Percentiles rank a stretch among this genome's conserved stretches.
Evolutionary conservation across 2,329 filamentous ascomycete genomes (phyloP).

Genomic region (Nemania sp.): DNA sequence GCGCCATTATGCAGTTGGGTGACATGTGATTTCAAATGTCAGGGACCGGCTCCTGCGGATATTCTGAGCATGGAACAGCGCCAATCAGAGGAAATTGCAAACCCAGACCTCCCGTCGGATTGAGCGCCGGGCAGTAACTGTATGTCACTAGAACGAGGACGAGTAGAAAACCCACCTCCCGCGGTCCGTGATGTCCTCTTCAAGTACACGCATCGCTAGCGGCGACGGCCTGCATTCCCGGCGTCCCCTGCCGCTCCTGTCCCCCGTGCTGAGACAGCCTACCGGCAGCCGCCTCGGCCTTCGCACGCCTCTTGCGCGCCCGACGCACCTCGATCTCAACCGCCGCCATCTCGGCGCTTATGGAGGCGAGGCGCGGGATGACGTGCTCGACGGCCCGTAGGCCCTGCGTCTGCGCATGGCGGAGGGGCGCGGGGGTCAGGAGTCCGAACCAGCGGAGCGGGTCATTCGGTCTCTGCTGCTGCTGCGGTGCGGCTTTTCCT

Average conservation of each 20-base stretch:
- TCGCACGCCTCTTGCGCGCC: constrained; percentile 59
- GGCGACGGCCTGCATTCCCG: not conserved
- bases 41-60: not conserved
- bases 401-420: constrained; percentile 64
- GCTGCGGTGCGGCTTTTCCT: constrained; percentile 5
- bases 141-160: not conserved
- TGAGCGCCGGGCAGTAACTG: not conserved
- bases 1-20: not conserved
- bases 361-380: constrained; percentile 59
- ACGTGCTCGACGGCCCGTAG: constrained; percentile 59
- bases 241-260: not conserved
- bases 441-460: constrained; percentile 65
- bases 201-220: not conserved
- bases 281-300: constrained; percentile 45
- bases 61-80: not conserved
- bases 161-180: constrained; percentile 1
- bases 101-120: not conserved
- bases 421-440: constrained; percentile 56
- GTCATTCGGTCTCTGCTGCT: constrained; percentile 47
- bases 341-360: constrained; percentile 64
- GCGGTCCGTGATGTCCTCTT: not conserved
- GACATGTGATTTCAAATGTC: not conserved
- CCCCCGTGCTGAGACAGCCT: constrained; percentile 20
- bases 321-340: constrained; percentile 72
- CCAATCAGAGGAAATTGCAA: not conserved